These are phyloP conservation scores for Secale cereale DNA, from an alignment of 176 grass and related monocot genomes.

Conservation along the genomic window DNA sequence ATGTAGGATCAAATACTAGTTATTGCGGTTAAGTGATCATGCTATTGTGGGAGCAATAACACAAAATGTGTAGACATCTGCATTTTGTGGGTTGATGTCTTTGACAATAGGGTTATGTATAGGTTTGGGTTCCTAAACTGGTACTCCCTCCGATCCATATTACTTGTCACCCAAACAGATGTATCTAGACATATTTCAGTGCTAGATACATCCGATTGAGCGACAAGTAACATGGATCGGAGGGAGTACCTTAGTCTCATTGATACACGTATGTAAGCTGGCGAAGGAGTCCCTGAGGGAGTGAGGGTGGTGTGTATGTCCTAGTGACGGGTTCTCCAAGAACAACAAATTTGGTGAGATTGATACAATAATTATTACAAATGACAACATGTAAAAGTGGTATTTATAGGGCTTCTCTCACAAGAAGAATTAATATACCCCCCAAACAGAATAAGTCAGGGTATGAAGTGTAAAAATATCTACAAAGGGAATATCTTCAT, in stretches of 20 bases:
- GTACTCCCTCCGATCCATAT: no score
- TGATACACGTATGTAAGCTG: background rate
- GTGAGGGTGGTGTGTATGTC: no score
- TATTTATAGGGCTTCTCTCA: background rate
- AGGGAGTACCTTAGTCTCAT: no score
- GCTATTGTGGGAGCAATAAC: background rate
- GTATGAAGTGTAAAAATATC: background rate
- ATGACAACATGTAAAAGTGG: background rate
- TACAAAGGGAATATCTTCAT: background rate
- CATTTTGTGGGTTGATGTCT: background rate
- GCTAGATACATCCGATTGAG: no score
- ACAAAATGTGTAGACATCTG: background rate
- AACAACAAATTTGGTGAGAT: background rate
- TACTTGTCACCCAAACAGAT: no score
- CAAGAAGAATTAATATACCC: background rate
- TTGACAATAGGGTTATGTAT: background rate
- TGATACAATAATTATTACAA: background rate
- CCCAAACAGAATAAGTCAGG: background rate
- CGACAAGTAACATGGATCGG: no score
- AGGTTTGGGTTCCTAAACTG: background rate
- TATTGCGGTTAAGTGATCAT: background rate
- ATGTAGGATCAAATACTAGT: background rate
- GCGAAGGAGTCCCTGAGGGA: background rate
- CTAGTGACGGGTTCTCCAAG: background rate
- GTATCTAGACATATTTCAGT: no score